Base-by-base conservation (phyloP, 495 filamentous ascomycete species). In the Cryomyces minteri region DNA sequence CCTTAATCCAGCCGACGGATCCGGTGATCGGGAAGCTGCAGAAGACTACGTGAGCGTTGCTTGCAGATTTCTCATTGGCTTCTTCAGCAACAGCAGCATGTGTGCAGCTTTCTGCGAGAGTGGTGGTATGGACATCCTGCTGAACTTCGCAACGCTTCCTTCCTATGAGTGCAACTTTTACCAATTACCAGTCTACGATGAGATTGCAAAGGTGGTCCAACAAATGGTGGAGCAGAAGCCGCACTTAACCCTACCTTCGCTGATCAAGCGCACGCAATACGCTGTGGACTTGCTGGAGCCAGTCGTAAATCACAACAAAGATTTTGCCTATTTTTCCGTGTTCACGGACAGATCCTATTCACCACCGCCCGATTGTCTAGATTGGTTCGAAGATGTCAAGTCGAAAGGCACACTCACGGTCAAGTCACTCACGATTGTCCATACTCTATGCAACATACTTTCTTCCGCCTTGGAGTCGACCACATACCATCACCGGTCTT, bases 141-240 rank as follows among this genome's bases (percentile, higher is more conserved):
- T 99, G 31, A 83, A 93, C 54, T 73, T 94, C 45, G 78, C 77
- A 31, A 81, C 81, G 7, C 70, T 87, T 29, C 78, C 86, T 12
- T 82, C 82, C 56, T 68, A 94, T 43, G 70, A 79, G 2, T 76
- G 76, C 48, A 74, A 85, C 53, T 87, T 88, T 55, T 74, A 78
- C 41, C 76, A 76, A 28, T 72, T 73, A 5, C 60, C 66, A 42
- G 76, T 79, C 6, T 76, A 70, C 43, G 72, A 77, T 32, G 74
- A 78, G 44, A 65, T 94, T 31, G 70, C 73, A 6, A 73, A 73
- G 11, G 77, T 90, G n/a, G 64, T 93, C 11, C 76, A 88, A 48
- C 70, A 79, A 50, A 70, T 93, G 46, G 75, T 86, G 32, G 92
- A 96, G 56, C 74, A 76, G 11, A 87, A 82, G 53, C 80, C 88